Base-by-base conservation (phyloP, 2,329 filamentous ascomycete species). In the Fusarium chuoi region DNA sequence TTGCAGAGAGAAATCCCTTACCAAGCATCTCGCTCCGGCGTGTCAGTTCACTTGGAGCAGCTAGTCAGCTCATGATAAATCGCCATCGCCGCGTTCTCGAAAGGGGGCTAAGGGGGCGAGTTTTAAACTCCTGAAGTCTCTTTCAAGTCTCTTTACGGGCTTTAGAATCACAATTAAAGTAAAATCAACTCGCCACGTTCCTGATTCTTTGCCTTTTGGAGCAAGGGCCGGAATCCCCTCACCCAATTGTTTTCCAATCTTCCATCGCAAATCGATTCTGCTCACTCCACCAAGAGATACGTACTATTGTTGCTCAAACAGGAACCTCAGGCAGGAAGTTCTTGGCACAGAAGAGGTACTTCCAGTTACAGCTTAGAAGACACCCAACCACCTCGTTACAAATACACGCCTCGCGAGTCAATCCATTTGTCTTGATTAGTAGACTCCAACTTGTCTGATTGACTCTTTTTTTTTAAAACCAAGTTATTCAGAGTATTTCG, bases 51-150 rank as follows among this genome's bases (percentile, higher is more conserved):
- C 64, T 68, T 38, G 36, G 52, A 48, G 59, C 45, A 70, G 62
- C 74, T 71, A 73, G 77, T 77, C 77, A 78, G 76, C 74, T 78
- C 76, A 77, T 70, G 67, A 70, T 74, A 61, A 65, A 70, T 71
- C 76, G 71, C 76, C 75, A 57, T 68, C 62, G 65, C 66, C 71
- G 67, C 55, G 60, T 66, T 66, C 44, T 73, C 46, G 62, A 74
- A 75, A 77, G 72, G 64, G 61, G 58, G 55, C 60, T 62, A 54
- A 57, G 65, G 72, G 68, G 76, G 76, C 75, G 70, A 78, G 56
- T 62, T 68, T 55, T 49, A 38, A 68, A 42, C 26, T 18, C 33
- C 41, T 28, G n/a, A 41, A 59, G 62, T 45, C 44, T 54, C 48
- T 56, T 55, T 28, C 24, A 73, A 66, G 46, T 62, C 38, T 28